A percentile compares a stretch with the other conserved stretches of the same genome.
phyloP scores from a whole-genome alignment of 1,139 yeast species.

The Zygosaccharomyces sapae region DNA sequence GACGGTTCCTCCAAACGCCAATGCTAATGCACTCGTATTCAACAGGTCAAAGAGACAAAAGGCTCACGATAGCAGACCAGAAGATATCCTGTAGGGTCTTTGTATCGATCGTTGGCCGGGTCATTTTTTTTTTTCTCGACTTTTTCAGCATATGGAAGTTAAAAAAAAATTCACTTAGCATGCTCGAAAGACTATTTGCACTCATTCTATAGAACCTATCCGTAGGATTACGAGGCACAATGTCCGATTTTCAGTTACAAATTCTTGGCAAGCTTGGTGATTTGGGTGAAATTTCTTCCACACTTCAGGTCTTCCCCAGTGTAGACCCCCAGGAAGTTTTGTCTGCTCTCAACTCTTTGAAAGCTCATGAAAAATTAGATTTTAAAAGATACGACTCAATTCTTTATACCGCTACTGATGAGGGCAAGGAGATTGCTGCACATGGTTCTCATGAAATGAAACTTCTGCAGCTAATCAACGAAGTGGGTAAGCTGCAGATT shows the following conservation, averaged over 20 bases:
- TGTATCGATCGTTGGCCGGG: conserved; percentile 7
- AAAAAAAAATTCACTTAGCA: conserved; percentile 5
- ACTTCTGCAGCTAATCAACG: conserved; percentile 69
- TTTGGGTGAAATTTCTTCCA: conserved; percentile 58
- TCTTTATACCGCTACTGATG: conserved; percentile 69
- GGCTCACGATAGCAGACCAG: conserved; percentile 1
- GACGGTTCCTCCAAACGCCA: conserved; percentile 15
- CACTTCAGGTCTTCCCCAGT: conserved; percentile 54
- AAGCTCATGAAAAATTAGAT: conserved; percentile 76
- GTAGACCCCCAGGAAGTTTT: conserved; percentile 52
- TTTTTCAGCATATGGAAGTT: conserved; percentile 4
- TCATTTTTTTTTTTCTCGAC: conserved; percentile 3
- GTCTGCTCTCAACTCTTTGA: conserved; percentile 80
- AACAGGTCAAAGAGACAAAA: conserved; percentile 16
- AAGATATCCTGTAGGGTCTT: conserved; percentile 6
- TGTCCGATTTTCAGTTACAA: conserved; percentile 40
- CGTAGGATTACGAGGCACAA: conserved; percentile 15
- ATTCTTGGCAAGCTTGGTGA: conserved; percentile 61
- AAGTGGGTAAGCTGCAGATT: conserved; percentile 76
- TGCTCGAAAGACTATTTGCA: conserved; percentile 4
- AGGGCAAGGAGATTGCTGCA: conserved; percentile 72
- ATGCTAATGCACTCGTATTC: conserved; percentile 18
- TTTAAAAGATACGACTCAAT: conserved; percentile 75
- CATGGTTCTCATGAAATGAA: conserved; percentile 90
- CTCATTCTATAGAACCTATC: no score